Evolutionary conservation across 176 grass and related monocot genomes (phyloP), one percentile per base, ranked within the genome.

Genomic region (Aegilops bicornis): DNA sequence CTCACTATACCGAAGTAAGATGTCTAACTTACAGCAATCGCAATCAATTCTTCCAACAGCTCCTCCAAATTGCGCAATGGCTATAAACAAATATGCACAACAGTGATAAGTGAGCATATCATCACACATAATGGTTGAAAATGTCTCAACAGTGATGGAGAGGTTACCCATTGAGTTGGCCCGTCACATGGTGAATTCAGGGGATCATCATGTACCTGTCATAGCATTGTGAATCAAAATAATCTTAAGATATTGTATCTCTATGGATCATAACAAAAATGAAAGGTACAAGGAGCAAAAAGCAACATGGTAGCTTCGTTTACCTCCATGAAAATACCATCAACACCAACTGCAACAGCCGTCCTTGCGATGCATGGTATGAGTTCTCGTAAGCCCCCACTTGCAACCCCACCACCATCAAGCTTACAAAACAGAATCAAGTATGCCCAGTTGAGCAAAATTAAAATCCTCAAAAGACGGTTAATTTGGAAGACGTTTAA

Each of bases 241-340:
- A 76, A 58, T 73, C 40, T 71, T 68, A 19, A 52, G 2, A 20
- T 61, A 45, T 58, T 33, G 8, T 60, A 70, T 35, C 10, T 79
- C 36, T 13, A 33, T 72, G 37, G 64, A 73, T 40, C 20, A 50
- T 79, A 76, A 63, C 5, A 82, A 39, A 19, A 69, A 30, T 16
- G 14, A 16, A 77, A 23, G 25, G 39, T 68, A 22, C 8, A 73
- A 62, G 6, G 20, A 77, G 63, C 22, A 69, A 30, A 89, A 64
- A 16, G 25, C 33, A 82, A 10, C 78, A 86, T 78, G 1, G 56
- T 6, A 80, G 43, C 11, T 76, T 69, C 25, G 15, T 74, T 4
- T 98, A 98, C 96, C 96, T 98, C 96, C 96, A 95, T 94, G 89
- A 98, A 98, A 83, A 98, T 92, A 78, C 96, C 96, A 87, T 96